Conservation (phyloP, 192 early-diverging fungal species). For the Backusella tuberculispora region DNA sequence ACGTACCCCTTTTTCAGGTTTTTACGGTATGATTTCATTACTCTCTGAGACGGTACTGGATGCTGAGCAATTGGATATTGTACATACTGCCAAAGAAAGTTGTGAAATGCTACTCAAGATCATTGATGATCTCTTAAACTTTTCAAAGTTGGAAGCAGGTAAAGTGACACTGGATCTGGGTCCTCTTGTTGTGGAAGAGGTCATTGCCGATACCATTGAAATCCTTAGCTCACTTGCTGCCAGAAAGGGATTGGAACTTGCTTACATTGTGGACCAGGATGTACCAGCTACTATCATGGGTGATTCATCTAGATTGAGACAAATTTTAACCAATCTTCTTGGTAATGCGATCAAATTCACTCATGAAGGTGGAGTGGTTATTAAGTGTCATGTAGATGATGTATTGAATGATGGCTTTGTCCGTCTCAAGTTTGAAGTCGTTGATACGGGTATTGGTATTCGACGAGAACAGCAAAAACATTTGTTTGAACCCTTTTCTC, state of each 20-base stretch:
- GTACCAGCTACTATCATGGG: constrained; percentile 60
- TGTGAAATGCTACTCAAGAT: constrained; percentile 55
- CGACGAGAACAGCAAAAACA: constrained; percentile 45
- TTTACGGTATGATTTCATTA: constrained; percentile 58
- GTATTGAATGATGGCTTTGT: constrained; percentile 37
- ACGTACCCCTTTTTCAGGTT: constrained; percentile 66
- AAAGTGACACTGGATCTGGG: constrained; percentile 55
- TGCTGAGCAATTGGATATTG: constrained; percentile 52
- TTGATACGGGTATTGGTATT: constrained; percentile 64
- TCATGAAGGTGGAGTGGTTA: constrained; percentile 57
- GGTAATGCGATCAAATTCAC: constrained; percentile 76
- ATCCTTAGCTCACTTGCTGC: constrained; percentile 56
- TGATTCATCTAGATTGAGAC: constrained; percentile 60
- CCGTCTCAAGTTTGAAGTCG: constrained; percentile 46
- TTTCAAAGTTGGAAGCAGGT: constrained; percentile 64
- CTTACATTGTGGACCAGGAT: constrained; percentile 52
- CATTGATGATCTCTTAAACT: constrained; percentile 58
- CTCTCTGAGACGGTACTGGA: constrained; percentile 51
- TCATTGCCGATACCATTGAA: constrained; percentile 62
- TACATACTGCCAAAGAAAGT: constrained; percentile 52
- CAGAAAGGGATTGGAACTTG: constrained; percentile 56
- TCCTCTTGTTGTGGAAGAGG: constrained; percentile 53
- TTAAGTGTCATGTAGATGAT: constrained; percentile 51
- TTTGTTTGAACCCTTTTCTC: constrained; percentile 69
- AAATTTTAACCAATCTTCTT: constrained; percentile 61